A percentile compares a stretch with the other conserved stretches of the same genome.
These are phyloP conservation scores for Pleurotus tuoliensis DNA, from an alignment of 768 basidiomycete genomes.

Conservation along the genomic window DNA sequence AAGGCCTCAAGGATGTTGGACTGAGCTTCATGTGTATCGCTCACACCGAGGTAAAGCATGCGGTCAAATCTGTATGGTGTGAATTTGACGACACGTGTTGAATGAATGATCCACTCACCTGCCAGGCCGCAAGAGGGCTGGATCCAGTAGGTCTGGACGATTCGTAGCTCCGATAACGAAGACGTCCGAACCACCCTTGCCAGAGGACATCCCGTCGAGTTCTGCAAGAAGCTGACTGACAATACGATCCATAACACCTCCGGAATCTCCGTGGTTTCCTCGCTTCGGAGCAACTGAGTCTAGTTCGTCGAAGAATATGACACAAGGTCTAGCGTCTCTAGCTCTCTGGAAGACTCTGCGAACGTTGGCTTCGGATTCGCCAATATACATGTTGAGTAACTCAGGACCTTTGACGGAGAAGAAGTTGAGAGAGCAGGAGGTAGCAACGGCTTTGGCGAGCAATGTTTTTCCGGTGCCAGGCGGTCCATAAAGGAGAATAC, in stretches of 20 bases:
- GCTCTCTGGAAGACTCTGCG: conserved; percentile 89
- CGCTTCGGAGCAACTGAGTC: conserved; percentile 94
- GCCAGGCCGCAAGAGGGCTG: conserved; percentile 86
- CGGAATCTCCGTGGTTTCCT: conserved; percentile 93
- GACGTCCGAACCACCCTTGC: conserved; percentile 61
- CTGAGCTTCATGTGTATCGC: conserved; percentile 81
- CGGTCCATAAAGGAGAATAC: conserved; percentile 89
- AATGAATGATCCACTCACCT: conserved; percentile 43
- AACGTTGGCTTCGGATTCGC: conserved; percentile 97
- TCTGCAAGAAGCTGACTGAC: conserved; percentile 94
- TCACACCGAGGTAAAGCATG: conserved; percentile 93
- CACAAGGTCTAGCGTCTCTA: conserved; percentile 87
- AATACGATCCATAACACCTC: conserved; percentile 97
- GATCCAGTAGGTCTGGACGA: conserved; percentile 86
- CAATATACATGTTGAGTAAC: conserved; percentile 96
- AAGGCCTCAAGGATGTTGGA: conserved; percentile 83
- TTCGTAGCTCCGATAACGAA: conserved; percentile 98
- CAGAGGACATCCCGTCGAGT: conserved; percentile 82
- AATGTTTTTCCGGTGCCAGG: conserved; percentile 96
- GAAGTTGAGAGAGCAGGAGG: conserved; percentile 92
- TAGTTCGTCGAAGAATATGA: conserved; percentile 95
- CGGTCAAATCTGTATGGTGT: conserved; percentile 79
- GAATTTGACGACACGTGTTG: background rate
- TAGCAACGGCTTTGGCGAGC: conserved; percentile 94
- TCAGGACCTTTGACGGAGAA: conserved; percentile 98